These are phyloP conservation scores for Penicillium steckii DNA, from an alignment of 495 filamentous ascomycete species.

Conservation along the genomic window DNA sequence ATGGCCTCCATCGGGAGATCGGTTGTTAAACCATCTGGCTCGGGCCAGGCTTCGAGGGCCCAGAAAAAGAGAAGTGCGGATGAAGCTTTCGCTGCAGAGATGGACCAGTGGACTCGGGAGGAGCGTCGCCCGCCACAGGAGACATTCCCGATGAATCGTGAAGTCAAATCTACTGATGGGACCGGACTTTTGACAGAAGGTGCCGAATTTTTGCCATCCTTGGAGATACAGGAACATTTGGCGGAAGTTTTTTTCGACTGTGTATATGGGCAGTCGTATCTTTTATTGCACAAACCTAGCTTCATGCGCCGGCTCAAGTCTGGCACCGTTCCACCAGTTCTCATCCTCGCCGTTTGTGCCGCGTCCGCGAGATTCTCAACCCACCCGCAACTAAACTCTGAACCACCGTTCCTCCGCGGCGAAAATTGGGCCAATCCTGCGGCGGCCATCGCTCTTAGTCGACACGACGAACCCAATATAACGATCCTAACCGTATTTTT, in stretches of 20 bases:
- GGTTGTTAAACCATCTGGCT: constrained; percentile 74
- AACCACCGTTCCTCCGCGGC: constrained; percentile 85
- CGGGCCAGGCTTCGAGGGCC: constrained; percentile 54
- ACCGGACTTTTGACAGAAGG: constrained; percentile 75
- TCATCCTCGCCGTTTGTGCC: constrained; percentile 89
- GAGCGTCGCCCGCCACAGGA: constrained; percentile 46
- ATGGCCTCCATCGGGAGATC: constrained; percentile 66
- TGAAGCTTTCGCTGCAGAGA: constrained; percentile 80
- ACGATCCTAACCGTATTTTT: constrained; percentile 88
- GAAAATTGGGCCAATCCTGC: constrained; percentile 87
- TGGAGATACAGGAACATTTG: constrained; percentile 91
- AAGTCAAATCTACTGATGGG: constrained; percentile 64
- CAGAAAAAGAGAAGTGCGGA: constrained; percentile 84
- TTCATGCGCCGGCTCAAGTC: constrained; percentile 82
- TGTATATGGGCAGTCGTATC: constrained; percentile 93
- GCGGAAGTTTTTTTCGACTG: constrained; percentile 96
- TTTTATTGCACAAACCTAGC: constrained; percentile 93
- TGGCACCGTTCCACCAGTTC: constrained; percentile 74
- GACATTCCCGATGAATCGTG: constrained; percentile 54
- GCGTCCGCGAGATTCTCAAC: constrained; percentile 94
- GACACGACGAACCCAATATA: constrained; percentile 94
- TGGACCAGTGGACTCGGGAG: constrained; percentile 77
- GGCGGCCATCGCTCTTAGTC: constrained; percentile 75
- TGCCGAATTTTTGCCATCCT: constrained; percentile 76
- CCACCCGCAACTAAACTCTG: constrained; percentile 79